Percentiles rank a stretch among this genome's conserved stretches.
Evolutionary conservation across 352 stramenopile genomes (phyloP).

Genomic region (Pythium diclinum): DNA sequence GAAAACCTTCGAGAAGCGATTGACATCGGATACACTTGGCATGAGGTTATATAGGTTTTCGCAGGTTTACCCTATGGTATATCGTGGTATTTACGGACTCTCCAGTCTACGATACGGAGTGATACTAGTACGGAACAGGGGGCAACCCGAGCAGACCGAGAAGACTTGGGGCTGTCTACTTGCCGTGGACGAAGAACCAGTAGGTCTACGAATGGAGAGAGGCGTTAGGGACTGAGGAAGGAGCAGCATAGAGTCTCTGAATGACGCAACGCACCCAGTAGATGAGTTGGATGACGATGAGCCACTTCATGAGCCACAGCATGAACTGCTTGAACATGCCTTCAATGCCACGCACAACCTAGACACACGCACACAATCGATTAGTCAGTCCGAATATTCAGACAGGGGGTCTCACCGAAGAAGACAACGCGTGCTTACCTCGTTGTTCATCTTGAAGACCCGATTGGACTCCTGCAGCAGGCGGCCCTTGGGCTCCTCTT

Average conservation of each 20-base stretch:
- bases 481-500: conserved; percentile 45
- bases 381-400: not conserved
- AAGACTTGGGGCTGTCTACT: not conserved
- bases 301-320: conserved; percentile 60
- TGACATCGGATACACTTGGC: not conserved
- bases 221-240: not conserved
- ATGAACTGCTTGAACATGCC: conserved; percentile 42
- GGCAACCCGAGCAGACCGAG: not conserved
- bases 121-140: not conserved
- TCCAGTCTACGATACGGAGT: conserved; percentile 3
- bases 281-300: conserved; percentile 48
- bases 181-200: conserved; percentile 25
- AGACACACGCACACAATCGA: not conserved
- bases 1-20: conserved; percentile 22
- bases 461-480: conserved; percentile 50
- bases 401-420: too few species aligned
- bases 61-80: conserved; percentile 4
- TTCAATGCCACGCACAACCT: conserved; percentile 68
- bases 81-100: conserved; percentile 8
- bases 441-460: conserved; percentile 70
- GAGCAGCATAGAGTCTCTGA: too few species aligned
- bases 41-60: conserved; percentile 13
- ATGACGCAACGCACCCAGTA: conserved; percentile 33
- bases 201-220: conserved; percentile 19
- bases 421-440: conserved; percentile 26